phyloP scores from a whole-genome alignment of 257 asterid genomes.

The Lycium barbarum region DNA sequence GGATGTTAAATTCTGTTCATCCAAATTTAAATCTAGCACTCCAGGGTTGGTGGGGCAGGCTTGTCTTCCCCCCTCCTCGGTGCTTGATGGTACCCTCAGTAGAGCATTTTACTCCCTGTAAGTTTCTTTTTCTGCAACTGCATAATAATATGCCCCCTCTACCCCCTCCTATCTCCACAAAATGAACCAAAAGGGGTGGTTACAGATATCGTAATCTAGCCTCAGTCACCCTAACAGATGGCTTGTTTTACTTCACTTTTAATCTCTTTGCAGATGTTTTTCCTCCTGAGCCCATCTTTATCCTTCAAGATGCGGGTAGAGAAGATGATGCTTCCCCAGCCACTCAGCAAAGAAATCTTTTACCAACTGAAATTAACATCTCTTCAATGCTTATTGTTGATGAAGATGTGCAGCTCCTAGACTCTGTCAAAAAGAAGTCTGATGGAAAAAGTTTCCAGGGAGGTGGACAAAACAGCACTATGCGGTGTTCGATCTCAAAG shows the following conservation, averaged over 20 bases:
- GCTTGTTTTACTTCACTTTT: background rate
- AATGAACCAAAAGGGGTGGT: constrained; percentile 4
- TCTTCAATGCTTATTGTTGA: background rate
- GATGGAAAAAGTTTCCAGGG: background rate
- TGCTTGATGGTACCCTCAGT: constrained; percentile 39
- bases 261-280: constrained; percentile 41
- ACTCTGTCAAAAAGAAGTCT: background rate
- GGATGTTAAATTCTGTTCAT: constrained; percentile 36
- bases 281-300: constrained; percentile 32
- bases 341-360: constrained; percentile 27
- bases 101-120: constrained; percentile 42
- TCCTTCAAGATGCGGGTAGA: constrained; percentile 27
- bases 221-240: background rate
- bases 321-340: constrained; percentile 25
- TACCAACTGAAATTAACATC: constrained; percentile 22
- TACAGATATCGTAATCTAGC: background rate
- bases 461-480: constrained; percentile 25
- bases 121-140: constrained; percentile 33
- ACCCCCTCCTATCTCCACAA: background rate
- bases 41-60: constrained; percentile 62
- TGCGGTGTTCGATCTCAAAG: constrained; percentile 46
- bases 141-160: background rate
- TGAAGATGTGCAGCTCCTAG: constrained; percentile 16
- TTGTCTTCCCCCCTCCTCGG: constrained; percentile 50
- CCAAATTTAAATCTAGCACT: constrained; percentile 42